Evolutionary conservation across 1,284 basidiomycete genomes (phyloP), one percentile per base, ranked within the genome.

Genomic region (Pulchroboletus neoregius): DNA sequence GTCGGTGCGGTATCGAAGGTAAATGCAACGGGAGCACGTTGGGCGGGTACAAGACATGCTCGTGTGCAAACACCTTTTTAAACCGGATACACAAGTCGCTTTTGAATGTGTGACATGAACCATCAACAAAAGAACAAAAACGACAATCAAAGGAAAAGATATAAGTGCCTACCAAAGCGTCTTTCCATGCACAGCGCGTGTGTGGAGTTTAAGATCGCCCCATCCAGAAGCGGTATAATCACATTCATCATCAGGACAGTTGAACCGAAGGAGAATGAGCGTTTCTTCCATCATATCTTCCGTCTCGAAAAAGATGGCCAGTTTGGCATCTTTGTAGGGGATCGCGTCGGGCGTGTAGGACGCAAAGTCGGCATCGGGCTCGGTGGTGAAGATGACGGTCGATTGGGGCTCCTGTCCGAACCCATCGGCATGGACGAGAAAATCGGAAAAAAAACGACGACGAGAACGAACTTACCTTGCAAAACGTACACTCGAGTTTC

Each of bases 21-120:
- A 95, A 73, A 67, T 99, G 95, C 1, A 80, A 56, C 6, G 79
- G 73, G 1, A 98, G 75, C 55, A 87, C 63, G 59, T 80, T 72
- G 2, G 79, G 75, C 1, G 84, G 76, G 63, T 95, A 97, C 15
- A 97, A 68, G 0, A 84, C 80, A 64, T 98, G 96, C 66, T 99
- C 95, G 66, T 99, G 94, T 0, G 91, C 77, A 69, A 99, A 99
- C 39, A 98, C 89, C 58, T 96, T 97, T 71, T 98, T 94, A 68
- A 80, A 78, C 32, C 83, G 78, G 48, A 94, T 84, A 64, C 96
- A 99, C 2, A 99, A 67, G 58, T 94, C 91, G 61, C 91, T 93
- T 44, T 53, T 22, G 6, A 31, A 28, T 7, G 4, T 12, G 24
- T 12, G 20, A 45, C 34, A n/a, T 7, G 30, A 38, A 15, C 24